Conservation (phyloP, 176 grass and related monocot genomes). For the Oryza brachyantha region DNA sequence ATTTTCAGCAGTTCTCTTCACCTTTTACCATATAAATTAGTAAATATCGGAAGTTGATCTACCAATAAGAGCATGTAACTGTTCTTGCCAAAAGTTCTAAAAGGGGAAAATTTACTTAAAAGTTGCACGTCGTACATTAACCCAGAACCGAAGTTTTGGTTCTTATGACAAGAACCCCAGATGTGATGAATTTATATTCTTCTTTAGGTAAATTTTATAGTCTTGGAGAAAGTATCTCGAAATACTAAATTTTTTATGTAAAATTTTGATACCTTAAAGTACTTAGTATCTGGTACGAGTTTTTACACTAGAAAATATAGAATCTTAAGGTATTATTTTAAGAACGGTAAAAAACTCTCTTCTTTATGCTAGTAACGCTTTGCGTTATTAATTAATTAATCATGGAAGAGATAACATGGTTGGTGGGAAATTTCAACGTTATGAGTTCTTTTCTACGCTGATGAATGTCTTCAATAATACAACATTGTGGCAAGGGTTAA, state of each 20-base stretch:
- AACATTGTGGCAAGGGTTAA: background rate
- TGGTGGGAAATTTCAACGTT: background rate
- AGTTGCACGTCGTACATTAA: background rate
- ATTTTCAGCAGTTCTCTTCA: slow-evolving; percentile 5
- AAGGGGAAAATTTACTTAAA: background rate
- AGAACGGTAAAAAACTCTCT: too few species aligned
- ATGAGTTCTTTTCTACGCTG: background rate
- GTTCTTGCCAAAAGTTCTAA: background rate
- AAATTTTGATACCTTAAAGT: too few species aligned
- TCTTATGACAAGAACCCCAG: background rate
- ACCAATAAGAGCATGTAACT: background rate
- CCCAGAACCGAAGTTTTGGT: background rate
- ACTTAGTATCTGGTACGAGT: too few species aligned
- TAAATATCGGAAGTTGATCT: background rate
- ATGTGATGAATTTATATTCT: background rate
- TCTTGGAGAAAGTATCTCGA: too few species aligned
- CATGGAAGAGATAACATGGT: background rate
- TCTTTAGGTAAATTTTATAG: too few species aligned
- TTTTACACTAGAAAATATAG: too few species aligned
- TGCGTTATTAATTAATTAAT: background rate
- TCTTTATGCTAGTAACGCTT: background rate
- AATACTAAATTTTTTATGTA: too few species aligned
- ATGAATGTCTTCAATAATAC: background rate
- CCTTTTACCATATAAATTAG: slow-evolving; percentile 39
- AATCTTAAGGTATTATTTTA: too few species aligned